Conservation (phyloP, 2,329 filamentous ascomycete species). For the Arthrobotrys megalospora region DNA sequence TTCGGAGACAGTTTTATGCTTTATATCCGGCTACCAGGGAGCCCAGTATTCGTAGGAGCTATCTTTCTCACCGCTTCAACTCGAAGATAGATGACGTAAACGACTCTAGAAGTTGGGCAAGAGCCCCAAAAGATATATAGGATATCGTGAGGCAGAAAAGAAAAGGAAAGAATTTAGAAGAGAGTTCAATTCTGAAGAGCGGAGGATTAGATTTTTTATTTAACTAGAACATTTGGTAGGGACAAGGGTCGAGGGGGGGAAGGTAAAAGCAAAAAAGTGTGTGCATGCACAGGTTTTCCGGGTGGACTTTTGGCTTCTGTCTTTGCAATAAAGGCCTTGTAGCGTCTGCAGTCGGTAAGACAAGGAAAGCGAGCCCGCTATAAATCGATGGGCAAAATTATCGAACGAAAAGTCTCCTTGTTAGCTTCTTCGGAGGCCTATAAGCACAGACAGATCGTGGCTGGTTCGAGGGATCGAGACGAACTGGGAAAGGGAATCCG, state of each 20-base stretch:
- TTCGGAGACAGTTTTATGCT: constrained; percentile 47
- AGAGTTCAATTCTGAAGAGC: constrained; percentile 36
- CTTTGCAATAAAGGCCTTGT: constrained; percentile 35
- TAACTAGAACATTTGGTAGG: constrained; percentile 41
- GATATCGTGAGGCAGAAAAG: constrained; percentile 22
- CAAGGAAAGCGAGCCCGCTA: constrained; percentile 54
- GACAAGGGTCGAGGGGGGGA: constrained; percentile 46
- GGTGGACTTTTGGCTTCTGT: constrained; percentile 40
- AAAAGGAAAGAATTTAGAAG: constrained; percentile 40
- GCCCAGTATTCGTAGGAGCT: constrained; percentile 15
- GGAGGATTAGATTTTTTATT: constrained; percentile 59
- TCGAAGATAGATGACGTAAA: constrained; percentile 46
- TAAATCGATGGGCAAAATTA: constrained; percentile 28
- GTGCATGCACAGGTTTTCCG: constrained; percentile 55
- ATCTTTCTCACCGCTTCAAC: not conserved
- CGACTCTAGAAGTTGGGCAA: constrained; percentile 25
- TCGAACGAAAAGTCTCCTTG: constrained; percentile 31
- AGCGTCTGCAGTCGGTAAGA: constrained; percentile 53
- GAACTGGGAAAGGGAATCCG: constrained; percentile 30
- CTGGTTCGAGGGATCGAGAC: constrained; percentile 44
- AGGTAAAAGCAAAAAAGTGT: constrained; percentile 53
- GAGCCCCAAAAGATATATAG: constrained; percentile 18
- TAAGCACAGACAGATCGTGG: constrained; percentile 21
- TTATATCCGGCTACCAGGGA: constrained; percentile 45
- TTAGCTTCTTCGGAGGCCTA: constrained; percentile 1